These are phyloP conservation scores for Nannochloris sp. DNA, from an alignment of 139 green algal species.

Conservation along the genomic window DNA sequence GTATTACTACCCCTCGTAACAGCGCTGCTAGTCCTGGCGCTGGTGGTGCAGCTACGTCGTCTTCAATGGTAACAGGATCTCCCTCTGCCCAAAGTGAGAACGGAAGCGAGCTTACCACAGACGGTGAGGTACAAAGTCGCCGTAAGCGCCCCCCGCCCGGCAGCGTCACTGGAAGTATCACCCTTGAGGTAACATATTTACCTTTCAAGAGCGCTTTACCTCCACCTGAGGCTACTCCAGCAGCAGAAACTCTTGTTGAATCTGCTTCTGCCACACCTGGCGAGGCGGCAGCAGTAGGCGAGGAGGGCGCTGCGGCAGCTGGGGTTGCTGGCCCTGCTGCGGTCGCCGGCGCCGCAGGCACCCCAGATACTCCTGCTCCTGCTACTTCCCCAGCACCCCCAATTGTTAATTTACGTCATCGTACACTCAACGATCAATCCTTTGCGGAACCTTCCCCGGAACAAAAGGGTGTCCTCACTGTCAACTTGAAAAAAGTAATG, in stretches of 20 bases:
- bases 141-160: background rate
- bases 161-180: constrained; percentile 1
- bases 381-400: background rate
- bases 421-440: background rate
- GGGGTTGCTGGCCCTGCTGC: background rate
- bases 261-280: background rate
- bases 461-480: constrained; percentile 13
- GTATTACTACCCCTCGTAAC: no score
- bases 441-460: background rate
- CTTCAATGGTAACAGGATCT: no score
- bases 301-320: background rate
- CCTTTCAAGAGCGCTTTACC: constrained; percentile 7
- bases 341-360: background rate
- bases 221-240: background rate
- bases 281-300: no score
- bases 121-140: background rate
- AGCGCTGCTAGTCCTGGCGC: no score
- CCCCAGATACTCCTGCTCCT: background rate
- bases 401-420: no score
- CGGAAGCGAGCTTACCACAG: no score
- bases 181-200: constrained; percentile 14
- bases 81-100: no score
- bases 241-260: background rate
- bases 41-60: no score
- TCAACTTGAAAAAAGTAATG: constrained; percentile 9